These are phyloP conservation scores for Aspergillus coremiiformis DNA, from an alignment of 495 filamentous ascomycete genomes.

Conservation along the genomic window DNA sequence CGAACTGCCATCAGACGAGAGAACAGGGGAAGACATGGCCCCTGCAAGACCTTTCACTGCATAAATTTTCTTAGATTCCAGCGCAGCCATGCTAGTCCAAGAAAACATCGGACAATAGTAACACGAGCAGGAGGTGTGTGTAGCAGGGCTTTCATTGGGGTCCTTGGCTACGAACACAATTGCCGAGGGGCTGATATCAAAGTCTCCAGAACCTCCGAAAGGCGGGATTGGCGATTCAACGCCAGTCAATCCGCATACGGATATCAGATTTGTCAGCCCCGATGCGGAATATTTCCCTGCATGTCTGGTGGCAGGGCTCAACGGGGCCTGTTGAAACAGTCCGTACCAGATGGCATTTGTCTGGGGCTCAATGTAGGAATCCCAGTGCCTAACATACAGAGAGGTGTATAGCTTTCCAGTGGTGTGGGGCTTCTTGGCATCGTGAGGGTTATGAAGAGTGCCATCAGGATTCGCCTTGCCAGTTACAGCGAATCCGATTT, in stretches of 20 bases:
- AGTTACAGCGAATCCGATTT: constrained; percentile 62
- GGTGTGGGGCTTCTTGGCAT: constrained; percentile 44
- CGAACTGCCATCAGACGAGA: constrained; percentile 64
- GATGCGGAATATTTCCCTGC: constrained; percentile 41
- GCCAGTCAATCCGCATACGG: constrained; percentile 33
- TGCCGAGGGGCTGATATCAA: constrained; percentile 47
- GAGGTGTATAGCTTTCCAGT: constrained; percentile 48
- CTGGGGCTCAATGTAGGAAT: constrained; percentile 53
- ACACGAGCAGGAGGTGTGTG: constrained; percentile 66
- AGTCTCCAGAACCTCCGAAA: constrained; percentile 53
- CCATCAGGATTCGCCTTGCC: constrained; percentile 52
- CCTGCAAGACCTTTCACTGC: constrained; percentile 47
- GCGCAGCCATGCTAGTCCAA: constrained; percentile 45
- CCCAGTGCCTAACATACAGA: constrained; percentile 58
- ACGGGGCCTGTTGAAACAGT: constrained; percentile 44
- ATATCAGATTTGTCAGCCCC: constrained; percentile 42
- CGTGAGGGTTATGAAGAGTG: constrained; percentile 47
- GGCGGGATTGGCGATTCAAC: constrained; percentile 51
- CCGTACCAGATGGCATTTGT: constrained; percentile 68
- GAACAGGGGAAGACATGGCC: constrained; percentile 66
- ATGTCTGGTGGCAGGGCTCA: constrained; percentile 28
- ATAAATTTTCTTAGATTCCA: constrained; percentile 34
- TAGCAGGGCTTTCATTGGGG: constrained; percentile 66
- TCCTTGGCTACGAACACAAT: constrained; percentile 84
- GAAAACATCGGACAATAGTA: constrained; percentile 57